Percentiles rank a stretch among this genome's conserved stretches.
phyloP scores from a whole-genome alignment of 768 basidiomycete species.

The Boletus subcaerulescens region DNA sequence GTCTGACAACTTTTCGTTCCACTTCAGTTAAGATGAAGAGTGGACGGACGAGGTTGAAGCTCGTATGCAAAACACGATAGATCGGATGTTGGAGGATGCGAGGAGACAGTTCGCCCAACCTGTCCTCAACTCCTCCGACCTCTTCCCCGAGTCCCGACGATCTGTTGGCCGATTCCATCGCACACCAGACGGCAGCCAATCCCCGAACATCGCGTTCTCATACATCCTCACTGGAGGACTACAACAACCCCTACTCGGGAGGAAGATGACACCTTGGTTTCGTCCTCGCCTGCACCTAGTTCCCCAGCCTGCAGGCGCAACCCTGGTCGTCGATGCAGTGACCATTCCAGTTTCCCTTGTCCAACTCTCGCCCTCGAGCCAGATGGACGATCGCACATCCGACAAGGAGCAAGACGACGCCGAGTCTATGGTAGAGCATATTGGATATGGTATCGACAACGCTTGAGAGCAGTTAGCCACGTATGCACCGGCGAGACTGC shows the following conservation, averaged over 20 bases:
- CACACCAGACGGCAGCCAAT: background rate
- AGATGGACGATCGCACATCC: background rate
- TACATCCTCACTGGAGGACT: background rate
- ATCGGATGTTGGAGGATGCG: too few relatives aligned
- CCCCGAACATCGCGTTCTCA: background rate
- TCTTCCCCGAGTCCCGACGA: too few relatives aligned
- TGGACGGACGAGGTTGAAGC: too few relatives aligned
- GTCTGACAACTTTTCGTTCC: too few relatives aligned
- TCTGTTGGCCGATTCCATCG: background rate
- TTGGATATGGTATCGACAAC: background rate
- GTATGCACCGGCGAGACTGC: slow-evolving; percentile 2
- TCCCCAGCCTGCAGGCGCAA: too few relatives aligned
- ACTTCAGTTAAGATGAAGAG: too few relatives aligned
- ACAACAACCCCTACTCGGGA: background rate
- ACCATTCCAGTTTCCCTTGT: too few relatives aligned
- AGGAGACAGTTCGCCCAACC: too few relatives aligned
- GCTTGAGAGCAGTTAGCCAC: slow-evolving; percentile 1
- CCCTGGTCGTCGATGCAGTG: too few relatives aligned
- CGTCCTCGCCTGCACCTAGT: too few relatives aligned
- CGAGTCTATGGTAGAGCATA: background rate
- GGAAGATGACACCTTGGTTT: background rate
- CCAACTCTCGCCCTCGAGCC: background rate
- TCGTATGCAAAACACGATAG: too few relatives aligned
- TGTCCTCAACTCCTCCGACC: too few relatives aligned
- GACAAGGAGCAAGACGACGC: background rate